Conservation (phyloP, 768 basidiomycete genomes). For the Cystobasidiopsis lactophilus region DNA sequence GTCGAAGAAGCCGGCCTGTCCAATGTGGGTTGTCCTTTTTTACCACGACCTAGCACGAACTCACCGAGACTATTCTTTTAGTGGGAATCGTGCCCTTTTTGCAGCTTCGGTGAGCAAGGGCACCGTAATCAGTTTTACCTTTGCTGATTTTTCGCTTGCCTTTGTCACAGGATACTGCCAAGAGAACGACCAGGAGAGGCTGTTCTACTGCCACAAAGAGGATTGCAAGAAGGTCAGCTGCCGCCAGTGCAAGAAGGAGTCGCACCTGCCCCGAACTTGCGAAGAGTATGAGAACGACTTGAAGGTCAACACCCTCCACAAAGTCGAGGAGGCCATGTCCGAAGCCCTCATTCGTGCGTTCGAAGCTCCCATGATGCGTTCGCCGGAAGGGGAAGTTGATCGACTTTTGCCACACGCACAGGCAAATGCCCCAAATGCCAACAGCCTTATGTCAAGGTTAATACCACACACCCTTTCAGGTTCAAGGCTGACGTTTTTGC, state of each 20-base stretch:
- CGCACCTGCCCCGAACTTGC: slow-evolving; percentile 27
- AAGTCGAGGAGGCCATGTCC: slow-evolving; percentile 29
- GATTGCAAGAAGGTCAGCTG: slow-evolving; percentile 14
- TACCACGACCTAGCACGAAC: slow-evolving; percentile 9
- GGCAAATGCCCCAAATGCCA: slow-evolving; percentile 20
- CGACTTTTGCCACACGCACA: background rate
- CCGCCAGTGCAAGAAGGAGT: slow-evolving; percentile 19
- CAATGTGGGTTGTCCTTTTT: too few relatives aligned
- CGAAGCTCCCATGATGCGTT: background rate
- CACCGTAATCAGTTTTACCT: too few relatives aligned
- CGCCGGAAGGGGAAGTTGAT: too few relatives aligned
- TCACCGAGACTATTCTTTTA: slow-evolving; percentile 1
- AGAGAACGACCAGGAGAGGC: slow-evolving; percentile 13
- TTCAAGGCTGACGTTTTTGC: background rate
- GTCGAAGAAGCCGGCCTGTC: slow-evolving; percentile 12
- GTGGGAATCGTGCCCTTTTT: too few relatives aligned
- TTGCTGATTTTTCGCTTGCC: background rate
- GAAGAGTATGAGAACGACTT: slow-evolving; percentile 23
- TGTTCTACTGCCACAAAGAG: slow-evolving; percentile 9
- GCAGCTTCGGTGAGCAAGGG: too few relatives aligned
- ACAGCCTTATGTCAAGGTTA: slow-evolving; percentile 24
- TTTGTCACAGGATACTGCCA: slow-evolving; percentile 14
- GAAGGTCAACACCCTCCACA: slow-evolving; percentile 23
- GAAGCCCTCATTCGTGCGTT: slow-evolving; percentile 19
- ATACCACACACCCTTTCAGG: slow-evolving; percentile 17